A percentile compares a stretch with the other conserved stretches of the same genome.
Evolutionary conservation across 1,284 basidiomycete genomes (phyloP).

Genomic region (Rhizoctonia solani): DNA sequence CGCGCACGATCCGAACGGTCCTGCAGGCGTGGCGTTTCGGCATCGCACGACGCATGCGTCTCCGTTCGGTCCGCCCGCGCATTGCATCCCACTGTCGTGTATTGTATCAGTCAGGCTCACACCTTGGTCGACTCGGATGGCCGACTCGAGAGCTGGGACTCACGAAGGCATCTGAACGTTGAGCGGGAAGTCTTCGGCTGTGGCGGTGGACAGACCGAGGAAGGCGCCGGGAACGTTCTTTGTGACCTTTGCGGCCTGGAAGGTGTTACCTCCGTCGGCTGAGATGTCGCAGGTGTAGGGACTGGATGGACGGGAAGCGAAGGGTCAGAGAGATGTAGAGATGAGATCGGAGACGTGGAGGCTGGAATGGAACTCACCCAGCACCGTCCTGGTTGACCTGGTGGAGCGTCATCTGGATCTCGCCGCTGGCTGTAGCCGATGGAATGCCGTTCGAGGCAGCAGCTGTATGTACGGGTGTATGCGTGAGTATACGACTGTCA

Average conservation of each 20-base stretch:
- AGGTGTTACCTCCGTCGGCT: slow-evolving; percentile 39
- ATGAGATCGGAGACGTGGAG: too few relatives aligned
- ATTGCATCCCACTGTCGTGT: slow-evolving; percentile 15
- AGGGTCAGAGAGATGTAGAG: too few relatives aligned
- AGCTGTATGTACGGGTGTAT: slow-evolving; percentile 18
- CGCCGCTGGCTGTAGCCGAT: slow-evolving; percentile 5
- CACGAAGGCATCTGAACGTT: slow-evolving; percentile 39
- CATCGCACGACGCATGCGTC: slow-evolving; percentile 31
- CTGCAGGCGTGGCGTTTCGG: slow-evolving; percentile 32
- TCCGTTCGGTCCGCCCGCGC: slow-evolving; percentile 27
- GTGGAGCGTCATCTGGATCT: slow-evolving; percentile 28
- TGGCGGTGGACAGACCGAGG: slow-evolving; percentile 38
- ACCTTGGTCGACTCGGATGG: too few relatives aligned
- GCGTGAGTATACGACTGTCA: too few relatives aligned
- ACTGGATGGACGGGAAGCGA: not conserved
- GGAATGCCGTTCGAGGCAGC: slow-evolving; percentile 17
- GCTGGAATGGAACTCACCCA: not conserved
- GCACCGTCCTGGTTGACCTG: slow-evolving; percentile 33
- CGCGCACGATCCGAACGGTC: slow-evolving; percentile 29
- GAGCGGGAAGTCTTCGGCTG: slow-evolving; percentile 41
- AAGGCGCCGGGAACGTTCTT: slow-evolving; percentile 41
- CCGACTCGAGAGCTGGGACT: too few relatives aligned
- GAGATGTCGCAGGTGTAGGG: slow-evolving; percentile 24
- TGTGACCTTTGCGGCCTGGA: slow-evolving; percentile 39
- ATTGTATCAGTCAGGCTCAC: not conserved